Base-by-base conservation (phyloP, 768 basidiomycete genomes). In the Phylloporus rhodoxanthus region DNA sequence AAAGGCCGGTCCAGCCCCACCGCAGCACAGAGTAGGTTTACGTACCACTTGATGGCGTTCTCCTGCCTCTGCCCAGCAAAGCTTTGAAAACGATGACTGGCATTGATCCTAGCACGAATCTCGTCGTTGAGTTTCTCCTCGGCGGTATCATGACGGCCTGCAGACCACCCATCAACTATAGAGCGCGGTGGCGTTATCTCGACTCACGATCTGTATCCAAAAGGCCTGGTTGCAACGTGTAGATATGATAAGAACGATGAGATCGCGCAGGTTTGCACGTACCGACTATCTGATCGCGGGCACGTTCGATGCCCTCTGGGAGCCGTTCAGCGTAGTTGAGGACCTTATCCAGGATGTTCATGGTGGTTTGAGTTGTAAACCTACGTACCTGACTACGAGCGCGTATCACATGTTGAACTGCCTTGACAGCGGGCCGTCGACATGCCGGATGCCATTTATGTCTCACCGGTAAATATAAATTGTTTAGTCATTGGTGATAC, bases 21-120 rank as follows among this genome's bases (percentile, higher is more conserved):
- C 19, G 29, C 44, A n/a, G 19, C 21, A 39, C 11, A 30, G 7
- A 10, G 19, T 2, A 20, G 29, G 36, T 39, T 4, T 30, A 68
- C 71, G 21, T 49, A 86, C 88, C 90, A 97, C 70, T 96, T 97
- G 38, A 87, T 84, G 29, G 74, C 71, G 63, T 93, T 93, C 10
- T 79, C 73, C 4, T 71, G 59, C 30, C 92, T 73, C 65, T 87
- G 75, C 7, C 67, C 72, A 0, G 94, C 92, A 67, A 98, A 99
- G 55, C 85, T 89, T 20, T 78, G 62, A 68, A 91, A 98, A 25
- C 94, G 80, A 70, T 99, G 96, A 11, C 73, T 68, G 0, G 77
- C 77, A 48, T 83, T 81, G 61, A 97, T 96, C 63, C 81, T 75
- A 2, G 79, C 78, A 20, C 92, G 75, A 55, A 88, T 72, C 56